Evolutionary conservation across 495 filamentous ascomycete genomes (phyloP).

Genomic region (Entonaema liquescens): DNA sequence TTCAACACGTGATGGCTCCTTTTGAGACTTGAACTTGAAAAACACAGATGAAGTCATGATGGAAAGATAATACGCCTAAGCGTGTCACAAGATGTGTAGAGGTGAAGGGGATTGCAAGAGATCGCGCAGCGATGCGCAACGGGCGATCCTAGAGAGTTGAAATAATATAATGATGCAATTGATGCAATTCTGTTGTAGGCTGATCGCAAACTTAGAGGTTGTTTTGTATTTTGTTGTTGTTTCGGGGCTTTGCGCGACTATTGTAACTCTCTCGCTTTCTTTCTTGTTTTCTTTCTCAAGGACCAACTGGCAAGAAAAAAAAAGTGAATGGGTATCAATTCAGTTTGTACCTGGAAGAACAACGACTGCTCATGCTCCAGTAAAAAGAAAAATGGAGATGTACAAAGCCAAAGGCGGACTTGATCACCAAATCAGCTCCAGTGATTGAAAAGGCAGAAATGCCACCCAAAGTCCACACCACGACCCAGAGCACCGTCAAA

Average conservation of each 20-base stretch:
- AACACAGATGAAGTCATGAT: slow-evolving; percentile 98
- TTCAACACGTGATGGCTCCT: slow-evolving; percentile 90
- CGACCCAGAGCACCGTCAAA: slow-evolving; percentile 38
- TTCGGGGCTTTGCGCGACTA: slow-evolving; percentile 36
- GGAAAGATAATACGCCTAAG: slow-evolving; percentile 35
- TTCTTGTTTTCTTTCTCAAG: slow-evolving; percentile 53
- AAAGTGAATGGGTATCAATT: slow-evolving; percentile 63
- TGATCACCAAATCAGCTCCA: slow-evolving; percentile 43
- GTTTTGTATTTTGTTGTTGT: slow-evolving; percentile 45
- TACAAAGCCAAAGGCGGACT: slow-evolving; percentile 54
- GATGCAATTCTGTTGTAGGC: slow-evolving; percentile 16
- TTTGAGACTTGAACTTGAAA: slow-evolving; percentile 99
- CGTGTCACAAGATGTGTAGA: slow-evolving; percentile 29
- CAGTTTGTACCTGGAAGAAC: slow-evolving; percentile 64
- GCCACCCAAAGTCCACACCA: slow-evolving; percentile 42
- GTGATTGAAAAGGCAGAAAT: slow-evolving; percentile 41
- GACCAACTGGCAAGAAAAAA: slow-evolving; percentile 47
- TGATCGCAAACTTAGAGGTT: slow-evolving; percentile 34
- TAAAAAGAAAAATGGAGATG: slow-evolving; percentile 51
- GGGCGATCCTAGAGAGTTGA: slow-evolving; percentile 48
- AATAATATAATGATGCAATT: slow-evolving; percentile 38
- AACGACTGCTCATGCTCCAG: slow-evolving; percentile 47
- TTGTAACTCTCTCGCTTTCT: slow-evolving; percentile 43
- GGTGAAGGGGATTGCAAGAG: slow-evolving; percentile 10
- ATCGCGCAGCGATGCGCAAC: slow-evolving; percentile 7